phyloP scores from a whole-genome alignment of 495 filamentous ascomycete species.

The Halenospora varia region DNA sequence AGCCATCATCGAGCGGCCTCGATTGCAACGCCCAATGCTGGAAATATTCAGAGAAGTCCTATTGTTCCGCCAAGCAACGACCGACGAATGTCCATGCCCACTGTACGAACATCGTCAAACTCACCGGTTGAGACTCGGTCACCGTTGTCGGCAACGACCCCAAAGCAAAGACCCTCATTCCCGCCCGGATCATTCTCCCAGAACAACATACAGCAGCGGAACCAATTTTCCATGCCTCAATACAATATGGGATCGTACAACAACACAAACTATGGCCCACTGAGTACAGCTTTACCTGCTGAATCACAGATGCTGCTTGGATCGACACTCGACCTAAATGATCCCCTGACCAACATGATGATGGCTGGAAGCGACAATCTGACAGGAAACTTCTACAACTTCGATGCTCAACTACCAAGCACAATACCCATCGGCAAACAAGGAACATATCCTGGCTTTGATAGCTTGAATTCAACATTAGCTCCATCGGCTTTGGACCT shows the following conservation, averaged over 20 bases:
- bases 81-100: conserved; percentile 34
- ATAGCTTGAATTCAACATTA: conserved; percentile 11
- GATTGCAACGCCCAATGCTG: conserved; percentile 32
- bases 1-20: conserved; percentile 34
- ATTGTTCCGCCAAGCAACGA: conserved; percentile 18
- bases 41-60: conserved; percentile 21
- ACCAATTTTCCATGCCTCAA: conserved; percentile 27
- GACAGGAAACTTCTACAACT: background rate
- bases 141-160: conserved; percentile 15
- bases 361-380: conserved; percentile 40
- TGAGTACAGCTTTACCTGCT: conserved; percentile 41
- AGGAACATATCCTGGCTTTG: conserved; percentile 1
- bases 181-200: conserved; percentile 25
- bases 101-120: conserved; percentile 25
- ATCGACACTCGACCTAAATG: conserved; percentile 35
- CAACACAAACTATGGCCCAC: conserved; percentile 14
- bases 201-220: conserved; percentile 17
- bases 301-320: conserved; percentile 48
- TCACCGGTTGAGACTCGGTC: conserved; percentile 26
- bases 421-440: background rate
- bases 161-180: conserved; percentile 22
- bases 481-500: conserved; percentile 2
- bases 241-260: background rate
- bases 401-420: background rate
- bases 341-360: conserved; percentile 36